A percentile compares a stretch with the other conserved stretches of the same genome.
phyloP scores from a whole-genome alignment of 306 rosid species.

The Senna tora region DNA sequence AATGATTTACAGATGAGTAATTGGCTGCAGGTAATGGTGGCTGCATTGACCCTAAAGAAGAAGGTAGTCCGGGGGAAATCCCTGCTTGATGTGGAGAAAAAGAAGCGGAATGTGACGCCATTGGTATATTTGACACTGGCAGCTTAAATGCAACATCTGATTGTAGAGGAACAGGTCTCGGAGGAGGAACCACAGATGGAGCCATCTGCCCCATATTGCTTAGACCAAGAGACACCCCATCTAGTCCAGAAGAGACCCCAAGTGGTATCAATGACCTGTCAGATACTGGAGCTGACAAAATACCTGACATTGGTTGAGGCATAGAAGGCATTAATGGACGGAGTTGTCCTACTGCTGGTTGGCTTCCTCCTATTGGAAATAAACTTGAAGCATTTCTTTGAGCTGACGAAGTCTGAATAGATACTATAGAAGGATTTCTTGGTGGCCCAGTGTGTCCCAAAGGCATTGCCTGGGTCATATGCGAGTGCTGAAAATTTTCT shows the following conservation, averaged over 20 bases:
- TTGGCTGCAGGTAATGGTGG: slow-evolving; percentile 36
- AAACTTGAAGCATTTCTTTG: slow-evolving; percentile 53
- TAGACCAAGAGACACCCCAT: slow-evolving; percentile 46
- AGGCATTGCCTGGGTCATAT: slow-evolving; percentile 48
- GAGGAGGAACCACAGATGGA: slow-evolving; percentile 40
- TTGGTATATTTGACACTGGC: slow-evolving; percentile 48
- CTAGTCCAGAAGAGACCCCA: slow-evolving; percentile 47
- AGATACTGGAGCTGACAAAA: slow-evolving; percentile 45
- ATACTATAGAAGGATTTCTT: slow-evolving; percentile 50
- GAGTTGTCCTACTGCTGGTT: slow-evolving; percentile 44
- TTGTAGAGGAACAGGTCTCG: slow-evolving; percentile 48
- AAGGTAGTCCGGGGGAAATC: slow-evolving; percentile 43
- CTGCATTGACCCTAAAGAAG: slow-evolving; percentile 46
- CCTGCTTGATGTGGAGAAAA: slow-evolving; percentile 54
- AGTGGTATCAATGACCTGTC: slow-evolving; percentile 46
- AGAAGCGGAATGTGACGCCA: slow-evolving; percentile 39
- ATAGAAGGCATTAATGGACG: slow-evolving; percentile 48
- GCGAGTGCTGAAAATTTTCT: slow-evolving; percentile 53
- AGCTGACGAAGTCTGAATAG: slow-evolving; percentile 50
- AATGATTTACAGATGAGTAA: slow-evolving; percentile 44
- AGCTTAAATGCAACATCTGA: slow-evolving; percentile 47
- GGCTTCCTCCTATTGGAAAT: slow-evolving; percentile 49
- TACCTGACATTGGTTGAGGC: slow-evolving; percentile 54
- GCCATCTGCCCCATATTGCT: slow-evolving; percentile 57
- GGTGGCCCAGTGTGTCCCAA: slow-evolving; percentile 54